phyloP scores from a whole-genome alignment of 78 protist genomes.

The slime mould (Dictyostelium discoideum) region DNA sequence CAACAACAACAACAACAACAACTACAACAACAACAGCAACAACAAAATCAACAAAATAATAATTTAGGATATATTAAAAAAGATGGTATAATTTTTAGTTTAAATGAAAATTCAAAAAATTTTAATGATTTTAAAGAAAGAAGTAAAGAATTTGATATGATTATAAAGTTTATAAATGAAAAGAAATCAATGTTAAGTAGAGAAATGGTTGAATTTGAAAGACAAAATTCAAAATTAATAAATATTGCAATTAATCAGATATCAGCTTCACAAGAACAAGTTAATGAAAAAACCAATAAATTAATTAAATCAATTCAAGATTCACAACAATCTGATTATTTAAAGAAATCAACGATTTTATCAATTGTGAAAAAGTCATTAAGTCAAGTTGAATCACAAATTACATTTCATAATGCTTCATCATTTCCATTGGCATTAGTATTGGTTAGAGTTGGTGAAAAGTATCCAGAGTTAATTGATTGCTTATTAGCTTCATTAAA shows the following conservation, averaged over 20 bases:
- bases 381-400: constrained; percentile 38
- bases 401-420: background rate
- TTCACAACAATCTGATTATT: background rate
- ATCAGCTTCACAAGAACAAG: background rate
- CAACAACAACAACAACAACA: no score
- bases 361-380: background rate
- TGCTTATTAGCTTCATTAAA: background rate
- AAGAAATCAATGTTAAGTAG: background rate
- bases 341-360: background rate
- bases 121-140: background rate
- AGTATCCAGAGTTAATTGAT: background rate
- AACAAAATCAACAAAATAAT: no score
- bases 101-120: background rate
- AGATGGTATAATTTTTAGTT: background rate
- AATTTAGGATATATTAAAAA: background rate
- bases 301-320: background rate
- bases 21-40: no score
- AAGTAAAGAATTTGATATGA: background rate
- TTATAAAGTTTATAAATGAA: background rate
- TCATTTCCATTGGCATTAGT: constrained; percentile 8
- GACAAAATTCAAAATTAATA: background rate
- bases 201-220: background rate
- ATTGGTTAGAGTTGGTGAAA: background rate
- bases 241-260: constrained; percentile 15
- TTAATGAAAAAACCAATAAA: background rate